Evolutionary conservation across 2,329 filamentous ascomycete genomes (phyloP), one percentile per base, ranked within the genome.

Genomic region (Botryotinia narcissicola): DNA sequence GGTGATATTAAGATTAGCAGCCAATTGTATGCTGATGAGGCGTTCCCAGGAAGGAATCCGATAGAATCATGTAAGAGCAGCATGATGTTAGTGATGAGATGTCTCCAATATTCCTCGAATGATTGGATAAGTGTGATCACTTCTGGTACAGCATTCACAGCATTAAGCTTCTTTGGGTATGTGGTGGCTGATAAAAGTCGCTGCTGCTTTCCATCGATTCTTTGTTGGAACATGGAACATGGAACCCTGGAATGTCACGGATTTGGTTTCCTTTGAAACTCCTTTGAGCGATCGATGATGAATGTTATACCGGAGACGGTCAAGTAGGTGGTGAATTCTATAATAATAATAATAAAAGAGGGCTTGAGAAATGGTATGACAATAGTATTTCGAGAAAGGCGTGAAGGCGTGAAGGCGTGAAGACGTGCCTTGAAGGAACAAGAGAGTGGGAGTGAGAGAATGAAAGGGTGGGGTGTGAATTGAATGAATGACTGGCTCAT

Each of bases 31-130:
- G 22, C 22, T 10, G 35, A 40, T 29, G 48, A 69, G 29, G 51
- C 32, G n/a, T 40, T 25, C 35, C 25, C 5, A 44, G n/a, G 29
- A 70, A 46, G 37, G 59, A 64, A 71, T 18, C 32, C 3, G 22
- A 64, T 71, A 35, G 59, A 64, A 71, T 1, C 16, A 29, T 35
- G 4, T 16, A 51, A 71, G 35, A 71, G 70, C 70, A 25, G 70
- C 70, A 62, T 8, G 7, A 16, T 16, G 54, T 42, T 66, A 71
- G 37, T 32, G 35, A 57, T 66, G 60, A 66, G 54, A 44, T 66
- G 60, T 66, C 60, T 40, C 48, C 6, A n/a, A 35, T 18, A 1
- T 32, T 42, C 37, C 32, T 12, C 14, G 22, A 40, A 10, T 46
- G 70, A 57, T 54, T 72, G 70, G 60, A 40, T 57, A 7, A n/a